Percentiles rank a stretch among this genome's conserved stretches.
phyloP scores from a whole-genome alignment of 306 rosid genomes.

The Pachyrhizus erosus region DNA sequence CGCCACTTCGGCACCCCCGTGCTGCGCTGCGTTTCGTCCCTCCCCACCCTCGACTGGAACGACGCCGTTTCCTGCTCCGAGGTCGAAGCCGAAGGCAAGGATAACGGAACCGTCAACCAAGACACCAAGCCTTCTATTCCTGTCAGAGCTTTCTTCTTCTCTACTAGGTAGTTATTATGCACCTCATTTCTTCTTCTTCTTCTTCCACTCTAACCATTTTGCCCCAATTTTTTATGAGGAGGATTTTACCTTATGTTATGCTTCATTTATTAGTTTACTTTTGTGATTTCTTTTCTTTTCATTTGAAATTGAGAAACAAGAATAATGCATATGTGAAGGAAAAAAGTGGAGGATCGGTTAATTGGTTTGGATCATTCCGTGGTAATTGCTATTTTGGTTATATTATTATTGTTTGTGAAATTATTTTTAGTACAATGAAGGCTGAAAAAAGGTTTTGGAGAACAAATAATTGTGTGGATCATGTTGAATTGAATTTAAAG shows the following conservation, averaged over 20 bases:
- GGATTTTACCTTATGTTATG: background rate
- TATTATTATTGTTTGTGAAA: background rate
- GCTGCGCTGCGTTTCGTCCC: conserved; percentile 66
- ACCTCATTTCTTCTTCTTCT: background rate
- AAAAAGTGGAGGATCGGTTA: background rate
- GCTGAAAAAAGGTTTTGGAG: background rate
- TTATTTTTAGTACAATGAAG: background rate
- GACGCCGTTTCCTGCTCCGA: conserved; percentile 76
- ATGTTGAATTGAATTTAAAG: too few species aligned
- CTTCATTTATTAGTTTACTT: background rate
- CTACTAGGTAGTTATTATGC: conserved; percentile 54
- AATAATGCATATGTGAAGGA: background rate
- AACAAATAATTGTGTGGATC: background rate
- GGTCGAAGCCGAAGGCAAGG: conserved; percentile 48
- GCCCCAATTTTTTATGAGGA: background rate
- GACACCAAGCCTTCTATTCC: conserved; percentile 68
- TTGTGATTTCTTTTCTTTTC: background rate
- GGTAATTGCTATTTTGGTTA: background rate
- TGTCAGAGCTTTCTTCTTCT: conserved; percentile 85
- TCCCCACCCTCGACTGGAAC: conserved; percentile 70
- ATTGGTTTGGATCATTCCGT: background rate
- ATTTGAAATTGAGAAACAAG: background rate
- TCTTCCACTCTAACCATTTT: background rate
- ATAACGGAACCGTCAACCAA: conserved; percentile 49
- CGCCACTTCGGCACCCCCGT: conserved; percentile 30